phyloP scores from a whole-genome alignment of 352 stramenopile genomes.

The Phytophthora sojae region DNA sequence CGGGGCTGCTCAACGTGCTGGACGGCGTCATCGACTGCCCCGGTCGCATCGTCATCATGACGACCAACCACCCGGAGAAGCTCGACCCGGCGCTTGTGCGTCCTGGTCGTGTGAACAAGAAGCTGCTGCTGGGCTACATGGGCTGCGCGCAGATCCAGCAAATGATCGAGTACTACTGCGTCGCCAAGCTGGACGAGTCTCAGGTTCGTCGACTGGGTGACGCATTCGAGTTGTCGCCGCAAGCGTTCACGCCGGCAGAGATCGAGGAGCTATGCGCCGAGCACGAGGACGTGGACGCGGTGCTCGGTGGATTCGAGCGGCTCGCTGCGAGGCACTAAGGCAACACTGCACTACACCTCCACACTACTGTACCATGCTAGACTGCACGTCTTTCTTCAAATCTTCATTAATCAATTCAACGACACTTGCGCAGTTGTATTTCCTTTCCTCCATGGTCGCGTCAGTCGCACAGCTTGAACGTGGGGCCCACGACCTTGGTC shows the following conservation, averaged over 20 bases:
- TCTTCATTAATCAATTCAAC: background rate
- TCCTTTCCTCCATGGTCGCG: background rate
- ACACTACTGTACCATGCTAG: conserved; percentile 20
- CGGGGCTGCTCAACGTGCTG: conserved; percentile 89
- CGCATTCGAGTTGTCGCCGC: conserved; percentile 24
- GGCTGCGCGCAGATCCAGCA: conserved; percentile 40
- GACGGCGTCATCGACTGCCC: conserved; percentile 91
- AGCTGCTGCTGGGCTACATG: conserved; percentile 79
- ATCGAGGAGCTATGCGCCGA: conserved; percentile 68
- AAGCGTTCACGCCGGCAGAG: conserved; percentile 54
- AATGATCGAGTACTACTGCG: conserved; percentile 79
- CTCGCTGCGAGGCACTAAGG: conserved; percentile 14
- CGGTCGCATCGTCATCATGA: conserved; percentile 93
- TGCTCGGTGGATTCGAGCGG: conserved; percentile 40
- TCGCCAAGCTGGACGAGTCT: conserved; percentile 28
- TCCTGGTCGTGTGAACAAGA: conserved; percentile 90
- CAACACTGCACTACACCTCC: background rate
- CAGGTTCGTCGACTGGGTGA: conserved; percentile 13
- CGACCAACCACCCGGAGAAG: conserved; percentile 93
- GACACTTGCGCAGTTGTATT: background rate
- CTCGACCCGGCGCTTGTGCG: conserved; percentile 92
- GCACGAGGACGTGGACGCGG: conserved; percentile 49
- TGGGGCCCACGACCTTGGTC: conserved; percentile 51
- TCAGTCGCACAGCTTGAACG: conserved; percentile 37
- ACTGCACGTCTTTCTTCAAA: conserved; percentile 7